Percentiles rank a stretch among this genome's conserved stretches.
Evolutionary conservation across 2,329 filamentous ascomycete genomes (phyloP).

Genomic region (Pseudogymnoascus destructans): DNA sequence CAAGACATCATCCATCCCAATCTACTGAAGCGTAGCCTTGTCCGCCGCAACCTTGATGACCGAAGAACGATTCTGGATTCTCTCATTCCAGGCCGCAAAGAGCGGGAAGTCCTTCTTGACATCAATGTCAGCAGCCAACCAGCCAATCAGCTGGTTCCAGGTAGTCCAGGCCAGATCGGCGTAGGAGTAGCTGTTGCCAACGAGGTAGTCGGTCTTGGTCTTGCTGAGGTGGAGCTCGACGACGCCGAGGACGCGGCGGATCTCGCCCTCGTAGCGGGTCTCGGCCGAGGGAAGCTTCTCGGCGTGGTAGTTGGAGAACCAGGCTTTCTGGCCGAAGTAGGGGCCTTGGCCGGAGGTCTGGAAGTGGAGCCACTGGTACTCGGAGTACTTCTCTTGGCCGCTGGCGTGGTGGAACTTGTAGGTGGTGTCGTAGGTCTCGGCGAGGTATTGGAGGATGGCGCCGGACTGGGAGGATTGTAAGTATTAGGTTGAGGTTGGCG

Average conservation of each 20-base stretch:
- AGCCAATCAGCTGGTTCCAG: conserved; percentile 18
- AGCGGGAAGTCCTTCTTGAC: conserved; percentile 3
- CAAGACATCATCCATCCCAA: background rate
- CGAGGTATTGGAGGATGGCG: conserved; percentile 32
- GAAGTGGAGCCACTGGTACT: conserved; percentile 30
- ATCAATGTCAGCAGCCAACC: background rate
- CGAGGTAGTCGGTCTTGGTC: conserved; percentile 25
- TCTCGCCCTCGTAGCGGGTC: conserved; percentile 33
- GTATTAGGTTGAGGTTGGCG: background rate
- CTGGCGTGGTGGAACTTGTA: conserved; percentile 26
- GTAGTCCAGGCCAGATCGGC: conserved; percentile 29
- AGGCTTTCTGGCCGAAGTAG: conserved; percentile 29
- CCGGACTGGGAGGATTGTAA: conserved; percentile 20
- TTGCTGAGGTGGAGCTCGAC: conserved; percentile 29
- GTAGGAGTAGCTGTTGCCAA: conserved; percentile 29
- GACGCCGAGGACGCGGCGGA: conserved; percentile 26
- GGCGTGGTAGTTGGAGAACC: conserved; percentile 25
- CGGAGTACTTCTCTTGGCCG: conserved; percentile 23
- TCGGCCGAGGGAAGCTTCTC: conserved; percentile 33
- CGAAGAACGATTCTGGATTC: background rate
- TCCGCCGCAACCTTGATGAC: background rate
- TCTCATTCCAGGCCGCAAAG: background rate
- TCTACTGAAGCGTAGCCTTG: background rate
- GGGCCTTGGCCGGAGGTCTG: conserved; percentile 29
- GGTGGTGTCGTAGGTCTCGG: conserved; percentile 29